Base-by-base conservation (phyloP, 163 green algal species). In the Trebouxia gelatinosa region DNA sequence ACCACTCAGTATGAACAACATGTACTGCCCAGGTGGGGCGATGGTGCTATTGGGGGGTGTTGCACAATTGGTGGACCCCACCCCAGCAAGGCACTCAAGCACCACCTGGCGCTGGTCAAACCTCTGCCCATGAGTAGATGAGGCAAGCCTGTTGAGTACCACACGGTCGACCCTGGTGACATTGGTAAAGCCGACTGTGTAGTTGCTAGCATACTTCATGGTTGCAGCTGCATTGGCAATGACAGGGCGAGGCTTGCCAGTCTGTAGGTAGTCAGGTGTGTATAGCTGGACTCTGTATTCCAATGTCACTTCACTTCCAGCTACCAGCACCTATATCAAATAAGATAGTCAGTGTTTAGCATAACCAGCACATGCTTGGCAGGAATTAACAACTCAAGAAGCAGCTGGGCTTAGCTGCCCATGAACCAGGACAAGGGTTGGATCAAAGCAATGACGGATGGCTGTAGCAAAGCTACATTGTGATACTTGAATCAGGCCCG, bases 61-160 rank as follows among this genome's bases (percentile, higher is more conserved):
- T 7, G 19, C 31, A 46, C 70, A 77, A 19, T 11, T 77, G 29
- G 70, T 46, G 11, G 29, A 28, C 5, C 29, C 29, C 9, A 4
- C 31, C 5, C 2, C 13, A 29, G 34, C 32, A 2, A 11, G 19
- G 21, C 61, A 70, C 26, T 46, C 32, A 43, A 77, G 2, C 28
- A 77, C 70, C 31, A 77, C 21, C 19, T 77, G 70, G 5, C 70
- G n/a, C 32, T 77, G 70, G 46, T 77, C 70, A 66, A 39, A 31
- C 11, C 65, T 43, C 9, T 46, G 26, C 11, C 70, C 46, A 64
- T 77, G 70, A 23, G 70, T 77, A 17, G 70, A 43, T 26, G 29
- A 29, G 11, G 32, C 29, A 7, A 66, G n/a, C 0, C 70, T 29
- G 29, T 77, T 77, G 6, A 77, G 31, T 28, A 77, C 70, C 3